Percentiles rank a stretch among this genome's conserved stretches.
Evolutionary conservation across 768 basidiomycete species (phyloP).

Genomic region (Exsudoporus frostii): DNA sequence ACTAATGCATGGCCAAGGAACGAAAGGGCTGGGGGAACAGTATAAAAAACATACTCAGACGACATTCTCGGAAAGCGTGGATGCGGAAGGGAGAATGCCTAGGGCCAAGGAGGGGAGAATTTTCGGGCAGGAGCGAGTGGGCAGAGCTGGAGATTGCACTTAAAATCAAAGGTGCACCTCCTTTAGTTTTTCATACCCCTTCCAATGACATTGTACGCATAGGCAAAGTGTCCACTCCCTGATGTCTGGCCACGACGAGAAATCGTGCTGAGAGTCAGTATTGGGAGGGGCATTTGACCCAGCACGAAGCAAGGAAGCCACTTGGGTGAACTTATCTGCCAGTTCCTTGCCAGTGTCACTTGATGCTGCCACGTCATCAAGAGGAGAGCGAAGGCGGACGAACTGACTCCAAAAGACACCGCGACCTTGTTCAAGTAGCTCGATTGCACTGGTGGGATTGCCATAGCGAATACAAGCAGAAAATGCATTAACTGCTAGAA

Average conservation of each 20-base stretch:
- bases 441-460: slow-evolving; percentile 18
- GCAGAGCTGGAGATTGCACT: slow-evolving; percentile 69
- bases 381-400: slow-evolving; percentile 13
- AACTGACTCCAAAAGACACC: slow-evolving; percentile 21
- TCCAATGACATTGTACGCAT: not conserved
- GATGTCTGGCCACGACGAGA: too few relatives aligned
- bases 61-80: slow-evolving; percentile 45
- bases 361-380: not conserved
- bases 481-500: slow-evolving; percentile 5
- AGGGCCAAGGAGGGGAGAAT: slow-evolving; percentile 73
- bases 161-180: slow-evolving; percentile 65
- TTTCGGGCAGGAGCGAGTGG: slow-evolving; percentile 67
- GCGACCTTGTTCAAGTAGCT: slow-evolving; percentile 32
- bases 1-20: slow-evolving; percentile 7
- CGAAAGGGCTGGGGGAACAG: slow-evolving; percentile 49
- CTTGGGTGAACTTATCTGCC: not conserved
- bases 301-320: too few relatives aligned
- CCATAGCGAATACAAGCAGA: slow-evolving; percentile 12
- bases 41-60: slow-evolving; percentile 50
- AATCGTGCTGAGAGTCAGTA: too few relatives aligned
- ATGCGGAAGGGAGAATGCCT: slow-evolving; percentile 69
- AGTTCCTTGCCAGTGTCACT: not conserved
- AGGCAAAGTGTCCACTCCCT: too few relatives aligned
- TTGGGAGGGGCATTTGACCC: too few relatives aligned
- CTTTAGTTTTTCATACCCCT: not conserved